These are phyloP conservation scores for Mortierella polycephala DNA, from an alignment of 371 early-diverging fungal species.

Conservation along the genomic window DNA sequence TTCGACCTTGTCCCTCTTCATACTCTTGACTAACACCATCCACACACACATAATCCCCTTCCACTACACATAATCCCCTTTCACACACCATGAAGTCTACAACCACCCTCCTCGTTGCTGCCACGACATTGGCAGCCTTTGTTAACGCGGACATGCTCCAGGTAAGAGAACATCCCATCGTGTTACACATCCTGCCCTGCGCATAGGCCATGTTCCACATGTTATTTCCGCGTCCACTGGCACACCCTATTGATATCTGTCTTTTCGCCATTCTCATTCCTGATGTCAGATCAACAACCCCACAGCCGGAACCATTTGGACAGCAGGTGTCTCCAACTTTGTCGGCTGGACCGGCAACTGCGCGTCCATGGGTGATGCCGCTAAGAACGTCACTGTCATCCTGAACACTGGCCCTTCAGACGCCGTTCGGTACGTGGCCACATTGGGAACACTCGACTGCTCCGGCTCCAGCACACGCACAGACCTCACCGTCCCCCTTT, in stretches of 20 bases:
- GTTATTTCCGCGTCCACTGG: too few relatives aligned
- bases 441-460: constrained; percentile 48
- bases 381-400: constrained; percentile 47
- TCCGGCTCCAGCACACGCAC: constrained; percentile 41
- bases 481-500: constrained; percentile 38
- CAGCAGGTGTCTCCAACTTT: constrained; percentile 44
- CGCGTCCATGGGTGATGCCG: constrained; percentile 35
- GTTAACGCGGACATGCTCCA: constrained; percentile 49
- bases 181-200: neutral
- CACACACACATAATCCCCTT: neutral
- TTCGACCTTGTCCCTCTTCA: neutral
- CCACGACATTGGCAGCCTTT: constrained; percentile 31
- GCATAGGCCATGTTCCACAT: too few relatives aligned
- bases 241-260: neutral
- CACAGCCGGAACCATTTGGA: constrained; percentile 45
- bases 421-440: constrained; percentile 42
- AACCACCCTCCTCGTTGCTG: constrained; percentile 26
- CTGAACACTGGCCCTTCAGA: constrained; percentile 47
- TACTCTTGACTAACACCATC: neutral
- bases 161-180: constrained; percentile 8
- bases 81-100: constrained; percentile 28
- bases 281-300: constrained; percentile 43
- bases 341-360: constrained; percentile 50
- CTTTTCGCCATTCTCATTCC: neutral
- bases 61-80: neutral